Base-by-base conservation (phyloP, 2,329 filamentous ascomycete species). In the Pseudocercospora cruenta region DNA sequence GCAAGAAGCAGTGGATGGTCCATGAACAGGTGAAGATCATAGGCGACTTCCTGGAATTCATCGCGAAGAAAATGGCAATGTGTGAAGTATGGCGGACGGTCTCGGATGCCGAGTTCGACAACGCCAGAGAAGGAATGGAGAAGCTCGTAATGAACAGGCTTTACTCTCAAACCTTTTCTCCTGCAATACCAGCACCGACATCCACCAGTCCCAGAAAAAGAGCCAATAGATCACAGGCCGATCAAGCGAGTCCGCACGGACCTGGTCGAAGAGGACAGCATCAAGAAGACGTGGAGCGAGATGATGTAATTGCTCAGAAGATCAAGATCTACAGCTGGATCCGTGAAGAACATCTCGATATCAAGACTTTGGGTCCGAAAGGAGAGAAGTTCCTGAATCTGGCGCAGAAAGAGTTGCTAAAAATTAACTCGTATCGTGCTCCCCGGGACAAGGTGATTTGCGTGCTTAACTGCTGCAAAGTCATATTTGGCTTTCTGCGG, bases 21-120 rank as follows among this genome's bases (percentile, higher is more conserved):
- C 95, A 99, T 77, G 95, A 99, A 80, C 95, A 99, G 79, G 95
- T 98, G 77, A 99, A 99, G 81, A 98, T 99, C 69, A 97, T 99
- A 67, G 89, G 92, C 71, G 96, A 99, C 78, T 99, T 99, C 72
- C 83, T 99, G 57, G 89, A 93, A 53, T 99, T 99, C 75, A 99
- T 99, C 70, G 91, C 92, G 62, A 97, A 97, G 81, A 98, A 98
- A 82, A 99, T 99, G 96, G 93, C 91, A 14, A 87, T 93, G 70
- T 99, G 95, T 76, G 95, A 99, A 68, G 93, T 99, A 2, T 99
- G 95, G 95, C 88, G 92, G 64, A 92, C 95, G 36, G 92, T 98
- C 0, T 96, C 94, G 0, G 95, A 99, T 78, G 92, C 92, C 43
- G 95, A 99, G 75, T 99, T 99, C 73, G 95, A 99, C 79, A 99